A percentile compares a stretch with the other conserved stretches of the same genome.
phyloP scores from a whole-genome alignment of 257 asterid species.

The Paraleonurus japonicus region DNA sequence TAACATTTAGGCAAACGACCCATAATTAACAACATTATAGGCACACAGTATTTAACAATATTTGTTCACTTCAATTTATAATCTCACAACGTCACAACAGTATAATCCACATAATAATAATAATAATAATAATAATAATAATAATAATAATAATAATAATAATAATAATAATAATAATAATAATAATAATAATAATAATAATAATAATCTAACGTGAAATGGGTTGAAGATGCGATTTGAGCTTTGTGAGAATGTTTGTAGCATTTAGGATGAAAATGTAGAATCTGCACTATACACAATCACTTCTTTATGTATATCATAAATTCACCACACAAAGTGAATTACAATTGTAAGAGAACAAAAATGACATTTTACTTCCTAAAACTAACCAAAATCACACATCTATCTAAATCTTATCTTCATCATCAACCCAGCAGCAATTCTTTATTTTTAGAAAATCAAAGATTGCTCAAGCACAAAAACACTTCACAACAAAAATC shows the following conservation, averaged over 20 bases:
- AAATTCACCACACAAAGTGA: constrained; percentile 20
- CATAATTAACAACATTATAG: too few species aligned
- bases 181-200: too few species aligned
- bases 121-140: too few species aligned
- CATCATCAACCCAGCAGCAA: constrained; percentile 19
- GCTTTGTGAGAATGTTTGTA: neutral
- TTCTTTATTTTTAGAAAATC: constrained; percentile 12
- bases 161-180: too few species aligned
- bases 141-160: too few species aligned
- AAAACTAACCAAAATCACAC: constrained; percentile 34
- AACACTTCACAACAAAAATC: neutral
- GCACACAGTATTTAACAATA: too few species aligned
- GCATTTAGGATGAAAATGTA: constrained; percentile 3
- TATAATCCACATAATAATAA: neutral
- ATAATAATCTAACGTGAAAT: neutral
- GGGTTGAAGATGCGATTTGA: neutral
- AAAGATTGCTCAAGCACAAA: constrained; percentile 16
- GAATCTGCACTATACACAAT: constrained; percentile 28
- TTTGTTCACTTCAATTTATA: too few species aligned
- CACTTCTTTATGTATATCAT: constrained; percentile 23
- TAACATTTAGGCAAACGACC: too few species aligned
- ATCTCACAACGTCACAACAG: neutral
- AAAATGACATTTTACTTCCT: constrained; percentile 18
- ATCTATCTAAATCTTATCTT: constrained; percentile 21
- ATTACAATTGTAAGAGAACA: neutral